Percentiles rank a stretch among this genome's conserved stretches.
Conservation (phyloP, 257 asterid genomes). For the Nicotiana paniculata region DNA sequence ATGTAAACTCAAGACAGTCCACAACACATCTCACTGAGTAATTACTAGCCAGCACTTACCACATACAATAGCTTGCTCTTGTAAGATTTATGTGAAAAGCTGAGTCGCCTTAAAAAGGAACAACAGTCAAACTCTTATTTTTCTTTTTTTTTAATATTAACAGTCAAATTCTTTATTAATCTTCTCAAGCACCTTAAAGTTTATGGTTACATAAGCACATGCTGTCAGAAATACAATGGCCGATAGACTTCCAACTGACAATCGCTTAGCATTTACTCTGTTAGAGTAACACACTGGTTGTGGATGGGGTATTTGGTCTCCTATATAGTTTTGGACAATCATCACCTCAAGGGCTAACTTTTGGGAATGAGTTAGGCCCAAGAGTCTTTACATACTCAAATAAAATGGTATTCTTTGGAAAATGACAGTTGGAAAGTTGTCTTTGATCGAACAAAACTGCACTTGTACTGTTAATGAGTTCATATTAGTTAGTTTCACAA, state of each 20-base stretch:
- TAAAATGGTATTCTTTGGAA: not conserved
- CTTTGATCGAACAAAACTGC: not conserved
- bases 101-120: not conserved
- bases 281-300: too few relatives aligned
- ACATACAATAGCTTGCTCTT: not conserved
- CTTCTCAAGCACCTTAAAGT: not conserved
- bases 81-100: not conserved
- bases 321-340: too few relatives aligned
- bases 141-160: too few relatives aligned
- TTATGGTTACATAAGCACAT: not conserved
- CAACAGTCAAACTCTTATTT: not conserved
- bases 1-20: not conserved
- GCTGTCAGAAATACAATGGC: not conserved
- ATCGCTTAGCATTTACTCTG: not conserved
- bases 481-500: too few relatives aligned
- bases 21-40: not conserved
- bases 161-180: not conserved
- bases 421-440: not conserved
- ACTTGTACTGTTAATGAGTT: too few relatives aligned
- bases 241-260: not conserved
- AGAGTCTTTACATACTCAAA: too few relatives aligned
- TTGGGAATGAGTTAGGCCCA: too few relatives aligned
- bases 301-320: too few relatives aligned
- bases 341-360: too few relatives aligned
- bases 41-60: not conserved